Evolutionary conservation across 2,329 filamentous ascomycete genomes (phyloP).

Genomic region (Ophiostoma tasmaniense): DNA sequence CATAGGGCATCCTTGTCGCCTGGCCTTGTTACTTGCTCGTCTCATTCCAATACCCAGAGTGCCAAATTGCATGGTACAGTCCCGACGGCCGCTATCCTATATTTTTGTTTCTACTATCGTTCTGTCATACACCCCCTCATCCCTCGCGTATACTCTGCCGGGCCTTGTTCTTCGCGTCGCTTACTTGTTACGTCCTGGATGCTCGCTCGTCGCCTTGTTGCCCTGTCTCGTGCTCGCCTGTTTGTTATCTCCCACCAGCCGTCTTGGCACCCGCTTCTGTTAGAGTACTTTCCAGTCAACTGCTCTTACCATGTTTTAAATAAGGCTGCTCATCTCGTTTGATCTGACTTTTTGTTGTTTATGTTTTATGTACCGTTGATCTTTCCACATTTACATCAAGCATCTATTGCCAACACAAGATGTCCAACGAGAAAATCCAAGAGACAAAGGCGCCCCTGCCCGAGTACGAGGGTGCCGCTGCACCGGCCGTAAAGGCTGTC

Average conservation of each 20-base stretch:
- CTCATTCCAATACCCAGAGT: background rate
- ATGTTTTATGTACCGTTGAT: background rate
- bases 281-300: background rate
- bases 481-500: background rate
- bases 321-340: background rate
- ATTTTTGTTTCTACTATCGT: background rate
- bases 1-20: background rate
- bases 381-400: background rate
- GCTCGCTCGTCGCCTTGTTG: background rate
- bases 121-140: background rate
- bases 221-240: background rate
- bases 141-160: background rate
- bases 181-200: background rate
- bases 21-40: background rate
- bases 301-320: background rate
- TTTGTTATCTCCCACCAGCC: background rate
- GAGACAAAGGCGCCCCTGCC: background rate
- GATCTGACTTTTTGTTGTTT: background rate
- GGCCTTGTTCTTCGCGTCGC: constrained; percentile 1
- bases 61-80: background rate
- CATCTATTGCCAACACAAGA: background rate
- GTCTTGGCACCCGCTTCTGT: background rate
- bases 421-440: background rate
- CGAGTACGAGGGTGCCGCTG: background rate
- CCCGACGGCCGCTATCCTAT: background rate